These are phyloP conservation scores for Luvunga scandens DNA, from an alignment of 345 rosid species.

Conservation along the genomic window DNA sequence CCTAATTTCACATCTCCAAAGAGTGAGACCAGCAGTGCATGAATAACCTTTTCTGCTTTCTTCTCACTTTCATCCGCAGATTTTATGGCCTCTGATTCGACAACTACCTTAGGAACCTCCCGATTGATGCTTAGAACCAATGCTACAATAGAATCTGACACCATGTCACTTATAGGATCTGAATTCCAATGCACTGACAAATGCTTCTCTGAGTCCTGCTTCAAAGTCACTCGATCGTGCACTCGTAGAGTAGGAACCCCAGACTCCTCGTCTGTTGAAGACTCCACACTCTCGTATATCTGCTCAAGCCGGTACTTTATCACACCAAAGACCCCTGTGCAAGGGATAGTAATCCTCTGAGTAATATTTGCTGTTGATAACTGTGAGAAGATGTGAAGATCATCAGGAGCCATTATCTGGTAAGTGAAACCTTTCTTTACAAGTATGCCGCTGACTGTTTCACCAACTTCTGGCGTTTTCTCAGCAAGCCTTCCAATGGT, in stretches of 20 bases:
- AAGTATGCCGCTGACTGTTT: constrained; percentile 74
- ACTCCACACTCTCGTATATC: constrained; percentile 78
- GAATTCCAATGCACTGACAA: constrained; percentile 80
- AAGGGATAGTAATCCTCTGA: constrained; percentile 83
- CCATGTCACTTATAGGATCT: constrained; percentile 90
- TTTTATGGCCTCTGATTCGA: constrained; percentile 53
- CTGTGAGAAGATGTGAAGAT: constrained; percentile 94
- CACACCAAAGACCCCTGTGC: constrained; percentile 72
- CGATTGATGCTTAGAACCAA: constrained; percentile 70
- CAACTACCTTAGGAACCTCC: constrained; percentile 75
- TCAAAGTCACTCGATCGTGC: constrained; percentile 69
- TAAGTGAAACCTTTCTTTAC: constrained; percentile 92
- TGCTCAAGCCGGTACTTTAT: constrained; percentile 77
- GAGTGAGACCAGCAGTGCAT: constrained; percentile 82
- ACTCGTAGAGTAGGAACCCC: constrained; percentile 60
- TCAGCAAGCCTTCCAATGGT: constrained; percentile 83
- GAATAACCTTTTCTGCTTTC: constrained; percentile 73
- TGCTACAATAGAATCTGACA: constrained; percentile 87
- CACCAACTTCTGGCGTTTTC: constrained; percentile 77
- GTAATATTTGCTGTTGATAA: constrained; percentile 77
- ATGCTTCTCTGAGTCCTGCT: constrained; percentile 84
- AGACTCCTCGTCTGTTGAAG: constrained; percentile 69
- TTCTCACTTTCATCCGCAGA: constrained; percentile 60
- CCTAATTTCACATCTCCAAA: constrained; percentile 86
- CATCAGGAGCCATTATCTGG: constrained; percentile 97